Base-by-base conservation (phyloP, 1,284 basidiomycete genomes). In the Ganoderma multipileum region DNA sequence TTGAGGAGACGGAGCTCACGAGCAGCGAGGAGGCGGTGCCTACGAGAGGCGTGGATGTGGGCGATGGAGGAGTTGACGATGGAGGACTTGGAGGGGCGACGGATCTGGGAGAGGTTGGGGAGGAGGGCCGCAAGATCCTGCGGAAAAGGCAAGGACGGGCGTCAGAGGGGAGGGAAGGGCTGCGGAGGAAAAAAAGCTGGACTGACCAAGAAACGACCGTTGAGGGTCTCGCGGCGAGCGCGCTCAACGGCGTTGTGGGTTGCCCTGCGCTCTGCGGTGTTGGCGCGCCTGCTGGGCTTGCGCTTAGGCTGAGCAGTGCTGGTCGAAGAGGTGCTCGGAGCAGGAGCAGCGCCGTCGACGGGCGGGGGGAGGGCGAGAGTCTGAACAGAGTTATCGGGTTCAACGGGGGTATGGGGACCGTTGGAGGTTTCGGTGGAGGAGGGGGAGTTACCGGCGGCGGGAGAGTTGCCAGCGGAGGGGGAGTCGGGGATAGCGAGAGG, bases 171-270 rank as follows among this genome's bases (percentile, higher is more conserved):
- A 64, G 36, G 44, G 69, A 18, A 18, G 71, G 42, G 60, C 7
- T 55, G 36, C 28, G 18, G 26, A 38, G 39, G 23, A 59, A 50
- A 64, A 61, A 52, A 30, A 59, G 54, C 26, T 36, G 28, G 64
- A 73, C 80, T 69, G 76, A 91, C 93, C 75, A 96, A 83, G 84
- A 98, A 98, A 71, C 95, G 89, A 64, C 91, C 87, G 80, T 98
- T 98, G 70, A 98, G 84, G 41, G 94, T 96, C 84, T 98, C 96
- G 68, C 96, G 86, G 64, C 96, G 89, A 76, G 94, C 93, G 68
- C 96, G 87, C 83, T 98, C 96, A 68, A 97, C 95, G 39, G 96
- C 96, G 78, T 98, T 98, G 83, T 98, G 96, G 47, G 94, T 95
- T 7, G 95, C 95, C 61, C 96, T 86, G 79, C 95, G 93, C 80